Evolutionary conservation across 2,329 filamentous ascomycete species (phyloP).

Genomic region (Clonostachys rhizophaga): DNA sequence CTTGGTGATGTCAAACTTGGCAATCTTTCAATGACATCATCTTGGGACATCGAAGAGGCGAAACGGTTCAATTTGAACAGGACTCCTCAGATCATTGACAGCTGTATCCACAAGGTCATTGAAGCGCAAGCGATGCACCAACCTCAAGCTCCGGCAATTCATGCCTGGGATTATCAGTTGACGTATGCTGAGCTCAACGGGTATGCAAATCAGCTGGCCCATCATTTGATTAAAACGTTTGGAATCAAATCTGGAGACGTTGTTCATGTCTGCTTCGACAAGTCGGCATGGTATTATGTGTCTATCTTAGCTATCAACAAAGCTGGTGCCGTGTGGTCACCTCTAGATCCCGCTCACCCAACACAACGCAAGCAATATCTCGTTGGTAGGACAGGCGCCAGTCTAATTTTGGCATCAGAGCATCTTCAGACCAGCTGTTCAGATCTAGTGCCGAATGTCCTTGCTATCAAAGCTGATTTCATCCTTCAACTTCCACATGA

Average conservation of each 20-base stretch:
- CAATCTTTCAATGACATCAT: not conserved
- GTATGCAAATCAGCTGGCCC: not conserved
- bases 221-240: not conserved
- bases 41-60: not conserved
- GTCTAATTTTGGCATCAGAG: slow-evolving; percentile 2
- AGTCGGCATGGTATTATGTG: slow-evolving; percentile 13
- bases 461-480: slow-evolving; percentile 1
- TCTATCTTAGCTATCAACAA: slow-evolving; percentile 9
- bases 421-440: slow-evolving; percentile 10
- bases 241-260: slow-evolving; percentile 4
- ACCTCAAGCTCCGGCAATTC: slow-evolving; percentile 26
- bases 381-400: slow-evolving; percentile 4
- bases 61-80: not conserved
- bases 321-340: slow-evolving; percentile 9
- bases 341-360: slow-evolving; percentile 8
- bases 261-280: slow-evolving; percentile 20
- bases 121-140: slow-evolving; percentile 4
- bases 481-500: not conserved
- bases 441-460: slow-evolving; percentile 4
- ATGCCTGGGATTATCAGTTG: slow-evolving; percentile 31
- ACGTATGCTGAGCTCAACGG: slow-evolving; percentile 1
- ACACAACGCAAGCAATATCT: slow-evolving; percentile 5
- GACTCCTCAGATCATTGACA: not conserved
- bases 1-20: not conserved
- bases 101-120: not conserved